Evolutionary conservation across 2,329 filamentous ascomycete genomes (phyloP), one percentile per base, ranked within the genome.

Genomic region (Aureobasidium sp.): DNA sequence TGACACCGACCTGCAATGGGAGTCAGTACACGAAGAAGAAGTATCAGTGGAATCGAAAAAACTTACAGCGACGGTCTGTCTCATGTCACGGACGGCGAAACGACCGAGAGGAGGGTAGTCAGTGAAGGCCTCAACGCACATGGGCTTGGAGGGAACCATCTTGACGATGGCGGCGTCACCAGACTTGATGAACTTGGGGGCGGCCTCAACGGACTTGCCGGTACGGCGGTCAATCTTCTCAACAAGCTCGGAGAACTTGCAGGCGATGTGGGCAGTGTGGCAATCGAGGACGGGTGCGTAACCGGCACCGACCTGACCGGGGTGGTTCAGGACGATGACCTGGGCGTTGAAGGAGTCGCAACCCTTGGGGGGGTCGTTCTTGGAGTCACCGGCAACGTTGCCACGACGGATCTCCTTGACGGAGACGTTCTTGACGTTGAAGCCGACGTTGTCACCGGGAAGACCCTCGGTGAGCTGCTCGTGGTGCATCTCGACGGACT

Each of bases 391-490:
- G 76, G 90, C 90, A 74, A 99, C 94, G 88, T 99, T 97, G 78
- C 94, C 94, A 96, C 94, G 94, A 83, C 94, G 94, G 78, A 99
- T 96, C 81, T 99, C 94, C 92, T 99, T 99, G 84, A 99, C 94
- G 81, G 94, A 97, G 76, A 99, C 94, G 94, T 99, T 99, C 92
- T 99, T 99, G 84, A 99, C 93, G 90, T 99, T 99, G 92, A 99
- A 99, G 75, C 94, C 94, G 80, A 99, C 94, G 86, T 99, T 99
- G 90, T 99, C 94, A 88, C 94, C 94, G 77, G 94, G 94, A 71
- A 90, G 77, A 90, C 94, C 94, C 87, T 96, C 88, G 70, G 79
- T 67, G 73, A 99, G 92, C 89, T 97, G 92, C 86, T 97, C 91
- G 91, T 97, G 93, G 88, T 97, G 93, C 94, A 99, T 99, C 86